phyloP scores from a whole-genome alignment of 2,329 filamentous ascomycete genomes.

The Fusarium pseudoanthophilum region DNA sequence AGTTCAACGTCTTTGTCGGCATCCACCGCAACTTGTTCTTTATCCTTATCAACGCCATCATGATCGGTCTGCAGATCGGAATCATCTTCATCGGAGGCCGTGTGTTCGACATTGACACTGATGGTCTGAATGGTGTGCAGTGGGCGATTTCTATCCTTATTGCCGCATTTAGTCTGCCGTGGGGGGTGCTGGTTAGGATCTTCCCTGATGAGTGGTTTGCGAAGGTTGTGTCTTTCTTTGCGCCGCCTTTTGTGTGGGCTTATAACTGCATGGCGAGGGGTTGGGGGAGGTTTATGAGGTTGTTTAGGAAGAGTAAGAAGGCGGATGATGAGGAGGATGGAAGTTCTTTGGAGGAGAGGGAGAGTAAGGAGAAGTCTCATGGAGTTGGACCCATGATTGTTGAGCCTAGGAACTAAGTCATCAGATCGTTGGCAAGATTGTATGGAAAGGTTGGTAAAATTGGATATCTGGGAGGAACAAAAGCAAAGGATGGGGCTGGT shows the following conservation, averaged over 20 bases:
- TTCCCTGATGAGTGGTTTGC: slow-evolving; percentile 27
- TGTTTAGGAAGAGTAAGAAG: slow-evolving; percentile 7
- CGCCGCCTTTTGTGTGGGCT: slow-evolving; percentile 7
- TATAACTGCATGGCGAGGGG: background rate
- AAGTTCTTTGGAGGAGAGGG: background rate
- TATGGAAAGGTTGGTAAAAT: background rate
- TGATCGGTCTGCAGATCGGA: slow-evolving; percentile 88
- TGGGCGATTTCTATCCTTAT: slow-evolving; percentile 86
- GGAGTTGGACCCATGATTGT: background rate
- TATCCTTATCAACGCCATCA: slow-evolving; percentile 82
- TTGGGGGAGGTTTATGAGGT: background rate
- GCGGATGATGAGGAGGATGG: background rate
- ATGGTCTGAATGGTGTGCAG: slow-evolving; percentile 74
- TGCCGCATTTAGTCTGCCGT: slow-evolving; percentile 10
- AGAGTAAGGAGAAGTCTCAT: background rate
- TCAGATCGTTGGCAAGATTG: background rate
- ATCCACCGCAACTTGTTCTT: slow-evolving; percentile 89
- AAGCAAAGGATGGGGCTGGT: background rate
- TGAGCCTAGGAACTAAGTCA: background rate
- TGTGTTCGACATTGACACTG: slow-evolving; percentile 77
- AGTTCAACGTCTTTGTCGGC: slow-evolving; percentile 94
- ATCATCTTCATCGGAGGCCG: slow-evolving; percentile 87
- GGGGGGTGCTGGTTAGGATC: slow-evolving; percentile 8
- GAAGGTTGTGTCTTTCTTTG: background rate
- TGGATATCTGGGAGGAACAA: background rate